These are phyloP conservation scores for Colletotrichum sp. DNA, from an alignment of 2,329 filamentous ascomycete species.

Conservation along the genomic window DNA sequence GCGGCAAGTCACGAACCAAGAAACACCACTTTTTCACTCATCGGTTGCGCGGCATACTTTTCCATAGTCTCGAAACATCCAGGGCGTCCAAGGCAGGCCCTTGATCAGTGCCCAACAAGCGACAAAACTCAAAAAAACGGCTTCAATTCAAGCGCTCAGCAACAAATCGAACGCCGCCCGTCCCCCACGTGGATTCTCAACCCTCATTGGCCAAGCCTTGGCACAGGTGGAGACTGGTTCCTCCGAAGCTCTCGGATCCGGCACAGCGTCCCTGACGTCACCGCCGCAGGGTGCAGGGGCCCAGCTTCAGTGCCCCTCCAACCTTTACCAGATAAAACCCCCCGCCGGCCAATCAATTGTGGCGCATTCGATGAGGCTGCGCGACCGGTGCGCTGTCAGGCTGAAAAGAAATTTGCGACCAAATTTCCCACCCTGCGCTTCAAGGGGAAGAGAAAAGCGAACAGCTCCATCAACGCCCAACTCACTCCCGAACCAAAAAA, in stretches of 20 bases:
- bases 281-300: neutral
- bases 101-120: neutral
- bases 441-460: neutral
- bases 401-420: neutral
- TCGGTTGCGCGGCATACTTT: neutral
- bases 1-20: neutral
- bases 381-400: neutral
- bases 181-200: neutral
- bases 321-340: neutral
- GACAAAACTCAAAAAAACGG: neutral
- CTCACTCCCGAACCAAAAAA: neutral
- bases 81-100: neutral
- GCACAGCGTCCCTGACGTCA: neutral
- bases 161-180: constrained; percentile 2
- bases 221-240: neutral
- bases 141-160: neutral
- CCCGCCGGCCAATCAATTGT: neutral
- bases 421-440: neutral
- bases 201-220: constrained; percentile 11
- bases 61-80: neutral
- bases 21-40: neutral
- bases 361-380: constrained; percentile 3
- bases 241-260: neutral
- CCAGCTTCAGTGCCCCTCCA: neutral
- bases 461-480: neutral